A percentile compares a stretch with the other conserved stretches of the same genome.
phyloP scores from a whole-genome alignment of 208 protist species.

The Trypanosoma scelopori region DNA sequence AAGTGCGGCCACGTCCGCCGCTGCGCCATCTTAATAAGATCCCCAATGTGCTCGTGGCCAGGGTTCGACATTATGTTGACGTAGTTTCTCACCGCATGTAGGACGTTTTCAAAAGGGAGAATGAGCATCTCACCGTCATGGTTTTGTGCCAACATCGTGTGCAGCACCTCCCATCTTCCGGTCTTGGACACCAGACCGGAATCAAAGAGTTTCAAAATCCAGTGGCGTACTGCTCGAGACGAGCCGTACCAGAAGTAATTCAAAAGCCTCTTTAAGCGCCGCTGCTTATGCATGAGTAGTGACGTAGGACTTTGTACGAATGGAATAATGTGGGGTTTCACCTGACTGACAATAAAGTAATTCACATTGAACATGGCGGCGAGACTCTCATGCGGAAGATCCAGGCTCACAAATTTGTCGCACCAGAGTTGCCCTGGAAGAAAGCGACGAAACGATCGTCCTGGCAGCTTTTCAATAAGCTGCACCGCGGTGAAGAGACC shows the following conservation, averaged over 20 bases:
- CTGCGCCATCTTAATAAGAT: constrained; percentile 41
- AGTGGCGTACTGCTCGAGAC: constrained; percentile 33
- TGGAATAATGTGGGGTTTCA: constrained; percentile 82
- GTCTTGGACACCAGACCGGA: constrained; percentile 40
- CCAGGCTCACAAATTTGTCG: constrained; percentile 61
- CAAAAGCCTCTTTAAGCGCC: constrained; percentile 24
- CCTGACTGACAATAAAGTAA: constrained; percentile 79
- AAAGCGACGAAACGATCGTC: constrained; percentile 47
- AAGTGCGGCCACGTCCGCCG: constrained; percentile 65
- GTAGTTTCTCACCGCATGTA: constrained; percentile 58
- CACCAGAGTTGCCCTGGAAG: constrained; percentile 57
- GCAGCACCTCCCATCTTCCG: constrained; percentile 37
- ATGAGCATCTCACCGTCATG: constrained; percentile 76
- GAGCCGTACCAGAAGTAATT: constrained; percentile 31
- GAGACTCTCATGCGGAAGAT: constrained; percentile 66
- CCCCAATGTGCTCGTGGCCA: constrained; percentile 59
- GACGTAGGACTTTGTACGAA: constrained; percentile 53
- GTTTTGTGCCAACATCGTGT: constrained; percentile 47
- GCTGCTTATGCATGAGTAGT: constrained; percentile 20
- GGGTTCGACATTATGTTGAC: constrained; percentile 69
- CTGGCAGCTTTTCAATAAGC: constrained; percentile 56
- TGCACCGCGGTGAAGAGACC: constrained; percentile 70
- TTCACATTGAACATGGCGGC: constrained; percentile 72
- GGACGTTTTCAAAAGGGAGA: constrained; percentile 50
- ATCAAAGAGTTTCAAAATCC: constrained; percentile 46